Conservation (phyloP, 2,329 filamentous ascomycete species). For the Arthrobotrys megalospora region DNA sequence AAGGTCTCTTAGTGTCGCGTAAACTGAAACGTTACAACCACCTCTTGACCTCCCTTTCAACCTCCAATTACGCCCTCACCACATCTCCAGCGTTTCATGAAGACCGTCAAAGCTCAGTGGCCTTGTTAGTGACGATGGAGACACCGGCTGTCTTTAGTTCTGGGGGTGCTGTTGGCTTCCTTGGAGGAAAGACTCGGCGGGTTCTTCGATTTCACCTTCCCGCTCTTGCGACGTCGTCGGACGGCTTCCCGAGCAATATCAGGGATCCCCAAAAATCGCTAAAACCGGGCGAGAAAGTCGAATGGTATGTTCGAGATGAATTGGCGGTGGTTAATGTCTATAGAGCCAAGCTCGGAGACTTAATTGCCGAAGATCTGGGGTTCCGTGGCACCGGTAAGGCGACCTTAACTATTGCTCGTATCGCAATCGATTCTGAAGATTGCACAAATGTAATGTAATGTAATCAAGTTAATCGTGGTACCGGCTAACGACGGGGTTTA, state of each 20-base stretch:
- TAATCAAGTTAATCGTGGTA: background rate
- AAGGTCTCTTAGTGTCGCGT: background rate
- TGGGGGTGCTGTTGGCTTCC: slow-evolving; percentile 13
- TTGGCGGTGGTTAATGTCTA: slow-evolving; percentile 4
- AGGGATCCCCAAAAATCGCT: slow-evolving; percentile 16
- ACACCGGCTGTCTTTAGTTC: slow-evolving; percentile 26
- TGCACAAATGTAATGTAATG: no score
- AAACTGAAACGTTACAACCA: background rate
- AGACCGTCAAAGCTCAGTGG: background rate
- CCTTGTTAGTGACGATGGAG: background rate
- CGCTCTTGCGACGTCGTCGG: background rate
- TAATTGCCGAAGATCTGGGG: slow-evolving; percentile 14
- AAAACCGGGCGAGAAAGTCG: slow-evolving; percentile 36
- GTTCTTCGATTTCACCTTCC: slow-evolving; percentile 24
- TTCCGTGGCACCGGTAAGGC: slow-evolving; percentile 4
- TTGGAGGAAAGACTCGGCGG: background rate
- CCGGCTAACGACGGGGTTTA: background rate
- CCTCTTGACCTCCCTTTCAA: background rate
- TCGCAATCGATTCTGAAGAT: background rate
- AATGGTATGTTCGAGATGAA: slow-evolving; percentile 40
- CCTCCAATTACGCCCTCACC: background rate
- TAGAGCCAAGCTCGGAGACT: slow-evolving; percentile 35
- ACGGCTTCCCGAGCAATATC: slow-evolving; percentile 35
- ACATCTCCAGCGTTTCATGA: background rate
- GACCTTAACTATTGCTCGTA: background rate